A percentile compares a stretch with the other conserved stretches of the same genome.
Conservation (phyloP, 106 monocot species). For the Narthecium ossifragum region DNA sequence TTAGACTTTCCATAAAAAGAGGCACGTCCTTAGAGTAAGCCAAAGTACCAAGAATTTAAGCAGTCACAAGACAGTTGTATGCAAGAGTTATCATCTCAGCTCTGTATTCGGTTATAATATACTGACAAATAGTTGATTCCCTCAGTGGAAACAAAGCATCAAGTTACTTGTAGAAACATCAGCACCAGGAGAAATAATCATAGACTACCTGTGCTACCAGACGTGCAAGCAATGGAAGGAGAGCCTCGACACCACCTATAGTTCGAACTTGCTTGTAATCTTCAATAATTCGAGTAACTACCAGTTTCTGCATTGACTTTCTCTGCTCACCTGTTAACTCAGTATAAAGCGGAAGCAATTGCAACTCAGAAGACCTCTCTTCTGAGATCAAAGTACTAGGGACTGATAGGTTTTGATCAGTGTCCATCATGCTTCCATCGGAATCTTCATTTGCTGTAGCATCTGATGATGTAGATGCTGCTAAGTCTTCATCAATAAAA, state of each 20-base stretch:
- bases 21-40: no score
- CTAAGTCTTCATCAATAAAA: slow-evolving; percentile 23
- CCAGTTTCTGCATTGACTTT: slow-evolving; percentile 33
- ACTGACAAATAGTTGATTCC: no score
- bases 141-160: neutral
- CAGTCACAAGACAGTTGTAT: no score
- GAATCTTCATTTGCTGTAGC: slow-evolving; percentile 22
- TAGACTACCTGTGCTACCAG: slow-evolving; percentile 64
- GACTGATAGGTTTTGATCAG: slow-evolving; percentile 26
- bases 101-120: no score
- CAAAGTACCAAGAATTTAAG: no score
- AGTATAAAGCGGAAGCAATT: slow-evolving; percentile 39
- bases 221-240: slow-evolving; percentile 67
- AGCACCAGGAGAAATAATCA: neutral
- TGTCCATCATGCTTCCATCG: slow-evolving; percentile 30
- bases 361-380: slow-evolving; percentile 42
- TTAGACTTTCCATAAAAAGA: no score
- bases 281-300: slow-evolving; percentile 54
- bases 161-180: neutral
- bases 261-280: slow-evolving; percentile 28
- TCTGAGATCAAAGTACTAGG: slow-evolving; percentile 24
- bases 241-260: slow-evolving; percentile 22
- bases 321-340: slow-evolving; percentile 57
- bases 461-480: slow-evolving; percentile 36
- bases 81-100: no score